Base-by-base conservation (phyloP, 2,329 filamentous ascomycete genomes). In the Drechmeria coniospora region DNA sequence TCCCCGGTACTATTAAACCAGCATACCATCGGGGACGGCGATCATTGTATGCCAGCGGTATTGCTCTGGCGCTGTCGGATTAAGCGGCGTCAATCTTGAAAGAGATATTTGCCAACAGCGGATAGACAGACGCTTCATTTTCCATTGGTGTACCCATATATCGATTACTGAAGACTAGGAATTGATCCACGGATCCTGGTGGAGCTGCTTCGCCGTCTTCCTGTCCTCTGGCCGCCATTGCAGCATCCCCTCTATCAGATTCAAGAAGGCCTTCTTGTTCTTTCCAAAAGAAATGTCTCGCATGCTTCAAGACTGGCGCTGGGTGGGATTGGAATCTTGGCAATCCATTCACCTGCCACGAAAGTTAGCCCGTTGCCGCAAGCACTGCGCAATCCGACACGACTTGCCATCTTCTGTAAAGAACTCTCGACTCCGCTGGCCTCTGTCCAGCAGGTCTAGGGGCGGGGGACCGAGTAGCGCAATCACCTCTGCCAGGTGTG, bases 401-500 rank as follows among this genome's bases (percentile, higher is more conserved):
- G n/a, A 28, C 32, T 31, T 45, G 51, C 54, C 54, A 30, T 48
- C 27, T 4, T 47, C 34, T 0, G 50, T 46, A 27, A 60, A 62
- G 40, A 57, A 62, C 25, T 53, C 55, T 1, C 32, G 21, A 1
- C 30, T 53, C 6, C 38, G 30, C 5, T 41, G 37, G 2, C 52
- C 54, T 8, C 26, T 41, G 0, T 36, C 29, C 39, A 59, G 42
- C 4, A 63, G 40, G 3, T 33, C 36, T 2, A 37, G 29, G 2
- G 59, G 56, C 2, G 59, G 59, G 1, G 45, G 47, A 0, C 61
- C 61, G 23, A 67, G 53, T 4, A 66, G 39, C 5, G 36, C 45
- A 10, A 61, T 53, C 2, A 66, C 63, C 32, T 66, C 57, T 1
- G 60, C 58, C 13, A 67, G 53, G 38, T 63, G 61, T 0, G 57